Evolutionary conservation across 805 yeast species (phyloP).

Genomic region (Candida easanensis): DNA sequence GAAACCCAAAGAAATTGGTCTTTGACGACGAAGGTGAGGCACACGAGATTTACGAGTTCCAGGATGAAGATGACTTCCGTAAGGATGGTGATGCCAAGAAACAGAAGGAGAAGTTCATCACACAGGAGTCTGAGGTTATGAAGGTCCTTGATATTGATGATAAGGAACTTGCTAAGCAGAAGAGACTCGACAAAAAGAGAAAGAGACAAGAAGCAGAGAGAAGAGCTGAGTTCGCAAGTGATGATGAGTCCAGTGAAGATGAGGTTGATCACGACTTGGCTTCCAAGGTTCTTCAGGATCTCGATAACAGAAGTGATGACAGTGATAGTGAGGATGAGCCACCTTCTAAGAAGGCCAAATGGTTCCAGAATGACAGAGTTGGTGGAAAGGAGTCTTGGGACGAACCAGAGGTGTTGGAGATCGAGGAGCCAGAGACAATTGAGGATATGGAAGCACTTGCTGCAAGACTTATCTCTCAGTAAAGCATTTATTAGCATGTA

Average conservation of each 20-base stretch:
- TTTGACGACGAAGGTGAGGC: slow-evolving; percentile 96
- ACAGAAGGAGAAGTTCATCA: slow-evolving; percentile 68
- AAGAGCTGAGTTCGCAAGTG: slow-evolving; percentile 29
- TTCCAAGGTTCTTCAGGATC: slow-evolving; percentile 25
- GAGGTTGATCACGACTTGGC: slow-evolving; percentile 41
- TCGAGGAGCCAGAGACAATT: slow-evolving; percentile 85
- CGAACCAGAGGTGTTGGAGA: slow-evolving; percentile 49
- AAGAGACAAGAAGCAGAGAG: slow-evolving; percentile 79
- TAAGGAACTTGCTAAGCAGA: slow-evolving; percentile 71
- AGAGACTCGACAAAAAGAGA: slow-evolving; percentile 85
- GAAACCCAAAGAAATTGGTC: slow-evolving; percentile 71
- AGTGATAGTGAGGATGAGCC: slow-evolving; percentile 27
- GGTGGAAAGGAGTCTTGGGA: slow-evolving; percentile 27
- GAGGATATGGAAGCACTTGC: slow-evolving; percentile 94
- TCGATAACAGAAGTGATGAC: slow-evolving; percentile 28
- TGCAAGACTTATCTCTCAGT: slow-evolving; percentile 34
- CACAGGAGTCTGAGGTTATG: slow-evolving; percentile 68
- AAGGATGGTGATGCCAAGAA: slow-evolving; percentile 62
- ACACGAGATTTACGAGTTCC: slow-evolving; percentile 87
- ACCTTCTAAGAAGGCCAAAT: slow-evolving; percentile 32
- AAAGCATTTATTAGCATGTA: neutral
- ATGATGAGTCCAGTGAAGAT: slow-evolving; percentile 23
- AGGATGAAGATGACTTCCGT: slow-evolving; percentile 83
- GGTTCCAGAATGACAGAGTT: slow-evolving; percentile 35
- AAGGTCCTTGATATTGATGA: slow-evolving; percentile 69